Percentiles rank a stretch among this genome's conserved stretches.
Conservation (phyloP, 345 rosid genomes). For the Heritiera fomes region DNA sequence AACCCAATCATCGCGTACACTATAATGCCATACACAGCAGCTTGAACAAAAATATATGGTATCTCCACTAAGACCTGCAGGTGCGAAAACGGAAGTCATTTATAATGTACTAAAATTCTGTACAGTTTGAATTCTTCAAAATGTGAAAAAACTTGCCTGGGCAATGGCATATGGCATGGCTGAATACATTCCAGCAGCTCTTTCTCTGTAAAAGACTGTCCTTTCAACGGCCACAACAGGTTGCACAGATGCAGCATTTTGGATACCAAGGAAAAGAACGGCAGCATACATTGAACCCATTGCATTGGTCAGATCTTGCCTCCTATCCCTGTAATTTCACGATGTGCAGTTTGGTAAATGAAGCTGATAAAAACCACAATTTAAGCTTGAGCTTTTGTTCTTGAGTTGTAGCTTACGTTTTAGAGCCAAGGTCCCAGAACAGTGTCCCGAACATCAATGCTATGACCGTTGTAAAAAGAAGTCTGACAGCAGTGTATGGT, state of each 20-base stretch:
- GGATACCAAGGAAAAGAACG: constrained; percentile 68
- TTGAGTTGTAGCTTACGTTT: constrained; percentile 42
- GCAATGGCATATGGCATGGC: constrained; percentile 70
- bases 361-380: neutral
- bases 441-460: constrained; percentile 65
- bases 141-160: constrained; percentile 26
- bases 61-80: constrained; percentile 60
- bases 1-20: constrained; percentile 66
- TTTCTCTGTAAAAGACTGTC: constrained; percentile 71
- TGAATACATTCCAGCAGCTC: constrained; percentile 84
- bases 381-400: neutral
- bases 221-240: constrained; percentile 71
- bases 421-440: constrained; percentile 73
- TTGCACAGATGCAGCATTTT: constrained; percentile 56
- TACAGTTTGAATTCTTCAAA: neutral
- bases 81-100: neutral
- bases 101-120: neutral
- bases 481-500: constrained; percentile 59
- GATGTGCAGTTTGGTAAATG: neutral
- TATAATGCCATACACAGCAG: constrained; percentile 42
- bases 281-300: constrained; percentile 80
- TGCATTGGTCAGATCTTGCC: constrained; percentile 61
- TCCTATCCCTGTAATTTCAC: constrained; percentile 30
- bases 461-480: constrained; percentile 52
- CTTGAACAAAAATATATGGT: constrained; percentile 53